phyloP scores from a whole-genome alignment of 768 basidiomycete genomes.

The Lenzites betulinus region DNA sequence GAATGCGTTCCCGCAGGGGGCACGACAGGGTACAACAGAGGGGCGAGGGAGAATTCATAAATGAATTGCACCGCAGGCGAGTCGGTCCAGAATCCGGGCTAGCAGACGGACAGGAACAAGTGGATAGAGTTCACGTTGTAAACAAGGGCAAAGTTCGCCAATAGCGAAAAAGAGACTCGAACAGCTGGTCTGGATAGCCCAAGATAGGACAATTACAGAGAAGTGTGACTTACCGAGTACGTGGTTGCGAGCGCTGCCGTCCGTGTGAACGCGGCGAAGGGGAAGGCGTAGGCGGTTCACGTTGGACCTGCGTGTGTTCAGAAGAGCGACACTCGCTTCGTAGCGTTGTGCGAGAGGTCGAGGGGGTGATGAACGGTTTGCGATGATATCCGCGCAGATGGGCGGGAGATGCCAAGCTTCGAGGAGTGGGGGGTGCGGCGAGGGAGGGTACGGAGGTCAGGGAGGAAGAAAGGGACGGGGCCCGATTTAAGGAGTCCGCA shows the following conservation, averaged over 20 bases:
- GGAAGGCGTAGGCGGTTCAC: constrained; percentile 25
- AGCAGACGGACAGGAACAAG: constrained; percentile 7
- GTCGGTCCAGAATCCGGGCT: constrained; percentile 21
- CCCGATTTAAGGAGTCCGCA: constrained; percentile 18
- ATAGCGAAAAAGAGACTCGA: constrained; percentile 23
- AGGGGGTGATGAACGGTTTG: constrained; percentile 19
- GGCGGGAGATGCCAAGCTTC: constrained; percentile 15
- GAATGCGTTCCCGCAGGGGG: constrained; percentile 4
- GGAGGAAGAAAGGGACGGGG: constrained; percentile 27
- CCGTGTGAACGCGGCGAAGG: constrained; percentile 26
- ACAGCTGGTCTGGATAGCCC: constrained; percentile 16
- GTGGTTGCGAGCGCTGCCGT: constrained; percentile 9
- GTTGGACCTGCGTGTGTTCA: constrained; percentile 7
- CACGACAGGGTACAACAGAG: constrained; percentile 19
- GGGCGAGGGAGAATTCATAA: constrained; percentile 3
- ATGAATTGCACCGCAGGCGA: constrained; percentile 11
- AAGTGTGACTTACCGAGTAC: constrained; percentile 25
- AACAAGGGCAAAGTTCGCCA: constrained; percentile 15
- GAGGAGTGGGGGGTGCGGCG: constrained; percentile 21
- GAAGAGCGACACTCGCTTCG: constrained; percentile 18
- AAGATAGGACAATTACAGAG: background rate
- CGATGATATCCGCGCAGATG: background rate
- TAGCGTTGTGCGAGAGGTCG: constrained; percentile 21
- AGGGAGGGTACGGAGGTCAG: constrained; percentile 24
- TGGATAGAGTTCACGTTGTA: constrained; percentile 18